A percentile compares a stretch with the other conserved stretches of the same genome.
Conservation (phyloP, 495 filamentous ascomycete species). For the Hypomontagnella submonticulosa region DNA sequence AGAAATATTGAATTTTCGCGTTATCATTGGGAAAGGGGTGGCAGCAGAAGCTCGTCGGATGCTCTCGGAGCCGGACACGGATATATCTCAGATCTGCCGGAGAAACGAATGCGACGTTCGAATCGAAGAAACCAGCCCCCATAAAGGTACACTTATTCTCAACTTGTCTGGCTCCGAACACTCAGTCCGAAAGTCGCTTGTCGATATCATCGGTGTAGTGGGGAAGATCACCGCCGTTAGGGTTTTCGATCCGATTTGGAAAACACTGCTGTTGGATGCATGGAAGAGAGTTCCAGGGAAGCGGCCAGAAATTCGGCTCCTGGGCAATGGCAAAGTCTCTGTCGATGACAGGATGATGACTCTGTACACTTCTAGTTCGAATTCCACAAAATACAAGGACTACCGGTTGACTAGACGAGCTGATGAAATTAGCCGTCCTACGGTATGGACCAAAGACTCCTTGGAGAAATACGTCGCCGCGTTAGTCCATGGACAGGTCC, state of each 20-base stretch:
- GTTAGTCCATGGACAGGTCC: slow-evolving; percentile 45
- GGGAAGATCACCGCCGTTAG: slow-evolving; percentile 38
- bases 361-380: slow-evolving; percentile 7
- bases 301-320: slow-evolving; percentile 19
- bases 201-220: slow-evolving; percentile 33
- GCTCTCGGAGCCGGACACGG: slow-evolving; percentile 39
- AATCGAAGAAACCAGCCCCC: slow-evolving; percentile 19
- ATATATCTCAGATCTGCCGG: slow-evolving; percentile 36
- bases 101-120: slow-evolving; percentile 37
- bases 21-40: slow-evolving; percentile 33
- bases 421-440: slow-evolving; percentile 48
- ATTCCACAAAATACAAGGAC: slow-evolving; percentile 17
- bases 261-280: slow-evolving; percentile 10
- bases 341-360: slow-evolving; percentile 36
- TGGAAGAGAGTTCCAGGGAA: slow-evolving; percentile 10
- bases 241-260: slow-evolving; percentile 20
- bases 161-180: slow-evolving; percentile 35
- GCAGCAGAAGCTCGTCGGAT: slow-evolving; percentile 29
- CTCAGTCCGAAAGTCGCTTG: slow-evolving; percentile 36
- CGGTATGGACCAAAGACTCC: slow-evolving; percentile 49
- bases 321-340: slow-evolving; percentile 12
- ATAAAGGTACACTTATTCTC: slow-evolving; percentile 31
- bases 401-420: slow-evolving; percentile 41
- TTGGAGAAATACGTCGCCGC: slow-evolving; percentile 51
- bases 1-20: slow-evolving; percentile 37